Conservation (phyloP, 2,329 filamentous ascomycete genomes). For the Sporothrix mexicana region DNA sequence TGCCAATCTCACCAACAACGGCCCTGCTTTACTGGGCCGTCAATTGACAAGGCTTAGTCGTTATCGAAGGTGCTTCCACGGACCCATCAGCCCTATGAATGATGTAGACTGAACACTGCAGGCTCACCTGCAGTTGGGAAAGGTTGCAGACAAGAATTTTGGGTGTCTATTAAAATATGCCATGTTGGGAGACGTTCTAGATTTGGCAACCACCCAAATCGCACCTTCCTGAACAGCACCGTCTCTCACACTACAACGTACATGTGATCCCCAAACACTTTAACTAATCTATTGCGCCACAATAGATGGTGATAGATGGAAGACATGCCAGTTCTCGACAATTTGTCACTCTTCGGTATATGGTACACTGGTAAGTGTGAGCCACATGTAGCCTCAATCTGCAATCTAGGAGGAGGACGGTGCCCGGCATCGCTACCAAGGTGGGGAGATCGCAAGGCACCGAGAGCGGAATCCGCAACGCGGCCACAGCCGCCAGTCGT, state of each 20-base stretch:
- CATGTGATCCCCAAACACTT: not conserved
- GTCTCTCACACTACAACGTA: not conserved
- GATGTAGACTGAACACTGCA: not conserved
- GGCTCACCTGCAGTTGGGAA: not conserved
- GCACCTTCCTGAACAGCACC: slow-evolving; percentile 22
- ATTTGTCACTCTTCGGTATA: too few species aligned
- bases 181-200: slow-evolving; percentile 1
- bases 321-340: too few species aligned
- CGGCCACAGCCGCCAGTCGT: too few species aligned
- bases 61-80: not conserved
- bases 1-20: not conserved
- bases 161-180: not conserved
- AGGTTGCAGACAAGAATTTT: not conserved
- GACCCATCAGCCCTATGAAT: slow-evolving; percentile 14
- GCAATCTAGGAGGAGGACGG: too few species aligned
- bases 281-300: not conserved
- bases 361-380: too few species aligned
- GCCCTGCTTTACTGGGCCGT: not conserved
- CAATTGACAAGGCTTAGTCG: not conserved
- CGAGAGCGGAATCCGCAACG: too few species aligned
- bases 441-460: too few species aligned
- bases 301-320: too few species aligned
- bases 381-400: too few species aligned
- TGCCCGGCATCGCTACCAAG: too few species aligned
- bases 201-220: slow-evolving; percentile 10